Conservation (phyloP, 2,329 filamentous ascomycete genomes). For the Beauveria sp. region DNA sequence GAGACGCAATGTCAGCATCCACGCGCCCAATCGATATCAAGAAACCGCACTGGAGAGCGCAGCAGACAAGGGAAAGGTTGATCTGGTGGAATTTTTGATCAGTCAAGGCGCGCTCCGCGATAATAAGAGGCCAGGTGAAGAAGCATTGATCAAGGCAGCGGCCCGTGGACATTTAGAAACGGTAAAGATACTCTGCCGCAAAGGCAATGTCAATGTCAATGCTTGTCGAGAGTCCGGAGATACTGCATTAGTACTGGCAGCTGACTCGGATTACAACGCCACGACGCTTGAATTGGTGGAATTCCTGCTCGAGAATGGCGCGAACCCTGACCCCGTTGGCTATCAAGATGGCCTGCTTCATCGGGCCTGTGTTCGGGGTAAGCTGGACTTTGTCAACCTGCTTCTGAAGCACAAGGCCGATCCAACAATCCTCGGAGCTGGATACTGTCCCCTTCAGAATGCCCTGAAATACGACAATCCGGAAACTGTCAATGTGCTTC, state of each 20-base stretch:
- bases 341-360: slow-evolving; percentile 3
- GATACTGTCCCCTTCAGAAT: background rate
- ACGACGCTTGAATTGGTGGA: background rate
- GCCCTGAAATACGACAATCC: background rate
- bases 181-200: background rate
- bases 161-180: background rate
- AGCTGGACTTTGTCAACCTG: background rate
- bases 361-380: background rate
- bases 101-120: background rate
- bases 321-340: background rate
- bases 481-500: background rate
- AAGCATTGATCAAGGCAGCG: background rate
- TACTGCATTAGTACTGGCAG: background rate
- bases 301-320: slow-evolving; percentile 4
- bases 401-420: background rate
- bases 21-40: background rate
- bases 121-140: background rate
- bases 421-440: background rate
- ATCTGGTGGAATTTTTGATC: background rate
- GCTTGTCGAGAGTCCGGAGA: background rate
- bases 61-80: background rate
- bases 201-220: background rate
- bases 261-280: background rate
- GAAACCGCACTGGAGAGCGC: slow-evolving; percentile 3
- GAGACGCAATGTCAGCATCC: background rate